A percentile compares a stretch with the other conserved stretches of the same genome.
Conservation (phyloP, 257 asterid species). For the Perilla frutescens region DNA sequence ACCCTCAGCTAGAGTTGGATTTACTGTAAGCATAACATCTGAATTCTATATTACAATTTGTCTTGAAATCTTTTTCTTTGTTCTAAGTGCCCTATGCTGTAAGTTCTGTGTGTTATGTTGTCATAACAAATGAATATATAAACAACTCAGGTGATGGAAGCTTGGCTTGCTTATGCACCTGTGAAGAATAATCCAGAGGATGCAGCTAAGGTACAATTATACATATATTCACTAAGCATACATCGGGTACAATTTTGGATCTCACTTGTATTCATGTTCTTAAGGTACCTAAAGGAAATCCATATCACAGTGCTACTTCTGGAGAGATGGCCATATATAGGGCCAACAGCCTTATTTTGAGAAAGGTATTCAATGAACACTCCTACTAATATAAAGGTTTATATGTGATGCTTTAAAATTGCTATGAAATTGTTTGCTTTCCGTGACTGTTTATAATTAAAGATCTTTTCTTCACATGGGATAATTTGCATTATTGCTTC, state of each 20-base stretch:
- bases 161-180: constrained; percentile 99
- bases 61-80: neutral
- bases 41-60: constrained; percentile 14
- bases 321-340: constrained; percentile 98
- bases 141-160: constrained; percentile 72
- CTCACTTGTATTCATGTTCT: constrained; percentile 31
- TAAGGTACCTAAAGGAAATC: constrained; percentile 97
- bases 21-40: constrained; percentile 71
- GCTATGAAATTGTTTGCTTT: too few relatives aligned
- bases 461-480: too few relatives aligned
- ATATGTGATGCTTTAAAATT: neutral
- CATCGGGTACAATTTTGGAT: constrained; percentile 39
- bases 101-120: constrained; percentile 16
- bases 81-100: constrained; percentile 9
- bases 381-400: constrained; percentile 28
- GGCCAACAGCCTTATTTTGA: constrained; percentile 84
- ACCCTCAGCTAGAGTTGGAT: constrained; percentile 96
- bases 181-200: constrained; percentile 99
- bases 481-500: too few relatives aligned
- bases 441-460: too few relatives aligned
- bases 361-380: constrained; percentile 61
- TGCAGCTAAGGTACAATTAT: constrained; percentile 85
- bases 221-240: constrained; percentile 21
- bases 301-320: constrained; percentile 98
- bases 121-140: constrained; percentile 19